Base-by-base conservation (phyloP, 2,329 filamentous ascomycete species). In the Verticillium isaacii region DNA sequence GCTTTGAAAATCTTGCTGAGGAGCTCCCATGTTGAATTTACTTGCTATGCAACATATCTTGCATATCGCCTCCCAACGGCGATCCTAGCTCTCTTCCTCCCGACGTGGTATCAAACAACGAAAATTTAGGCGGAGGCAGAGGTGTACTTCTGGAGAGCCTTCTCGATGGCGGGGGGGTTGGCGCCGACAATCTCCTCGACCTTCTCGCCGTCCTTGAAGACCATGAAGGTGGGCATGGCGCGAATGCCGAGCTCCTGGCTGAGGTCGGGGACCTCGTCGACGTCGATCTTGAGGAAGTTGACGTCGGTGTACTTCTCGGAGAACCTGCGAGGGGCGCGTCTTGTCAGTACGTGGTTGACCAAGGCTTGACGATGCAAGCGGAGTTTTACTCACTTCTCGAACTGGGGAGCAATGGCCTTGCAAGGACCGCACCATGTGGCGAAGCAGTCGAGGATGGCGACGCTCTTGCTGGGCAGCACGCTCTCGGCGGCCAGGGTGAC, bases 361-460 rank as follows among this genome's bases (percentile, higher is more conserved):
- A 5, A 7, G 14, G 29, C 54, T 12, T 5, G 25, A 56, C 17
- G 29, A 5, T n/a, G 54, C 25, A 61, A 62, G 63, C 11, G 8
- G 9, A 7, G 67, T 23, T 50, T 29, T 58, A 62, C 71, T 61
- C 68, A 73, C 69, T 69, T 67, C 58, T 67, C 66, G 32, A 54
- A 59, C 45, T 25, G 77, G 63, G 93, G 94, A 19, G 92, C 86
- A 71, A 97, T 95, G 70, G 88, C 84, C 83, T 93, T 97, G 89
- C 94, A 98, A 64, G 94, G 94, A 64, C 92, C 93, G 82, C 94
- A 98, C 93, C 93, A 97, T 65, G 82, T 87, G 61, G 93, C 93
- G 77, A 90, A 93, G 80, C 87, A 93, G 81, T 98, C 94, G 71
- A 98, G 80, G 64, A 97, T 80, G 68, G 96, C 85, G 66, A 90